Base-by-base conservation (phyloP, 2,329 filamentous ascomycete species). In the Sporothrix pallida region DNA sequence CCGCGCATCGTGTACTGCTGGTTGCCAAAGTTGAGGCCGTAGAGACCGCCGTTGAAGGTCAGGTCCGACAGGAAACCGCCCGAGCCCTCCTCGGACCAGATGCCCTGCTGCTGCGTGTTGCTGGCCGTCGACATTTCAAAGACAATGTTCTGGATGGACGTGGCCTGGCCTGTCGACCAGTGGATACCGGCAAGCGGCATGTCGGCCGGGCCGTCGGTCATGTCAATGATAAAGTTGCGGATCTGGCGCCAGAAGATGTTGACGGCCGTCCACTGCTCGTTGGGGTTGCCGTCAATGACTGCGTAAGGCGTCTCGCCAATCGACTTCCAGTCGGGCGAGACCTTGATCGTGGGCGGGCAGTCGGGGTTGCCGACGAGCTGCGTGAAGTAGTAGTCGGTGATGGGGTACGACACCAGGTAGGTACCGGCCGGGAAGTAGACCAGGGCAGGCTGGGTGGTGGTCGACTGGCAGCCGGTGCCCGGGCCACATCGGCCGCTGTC, bases 1-100 rank as follows among this genome's bases (percentile, higher is more conserved):
- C 92, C 92, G 23, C 90, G 86, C 58, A 89, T 88, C 15, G 90
- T 92, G 79, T 92, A 93, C 79, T 93, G 91, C 81, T 91, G 88
- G 80, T 89, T 91, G 54, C 89, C 89, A 71, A 86, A 78, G 26
- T 80, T 76, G 9, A 83, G 80, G 37, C 89, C 90, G 75, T 88
- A 86, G 74, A 85, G 85, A 48, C 92, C 92, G 37, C 91, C 92
- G 71, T 89, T 87, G 82, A 94, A 93, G 75, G 86, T 86, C 1
- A 93, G 83, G 77, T 94, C 91, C 44, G 87, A 88, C 79, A 93
- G 84, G 77, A 91, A 89, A 26, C 91, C 91, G 72, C 91, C 91
- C 3, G 86, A 87, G n/a, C 89, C 88, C 73, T 88, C 86, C 75
- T 90, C 88, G 75, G 89, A 88, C 78, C 88, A 87, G n/a, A 90